A percentile compares a stretch with the other conserved stretches of the same genome.
These are phyloP conservation scores for Hansenula lynferdii DNA, from an alignment of 1,139 yeast genomes.

Conservation along the genomic window DNA sequence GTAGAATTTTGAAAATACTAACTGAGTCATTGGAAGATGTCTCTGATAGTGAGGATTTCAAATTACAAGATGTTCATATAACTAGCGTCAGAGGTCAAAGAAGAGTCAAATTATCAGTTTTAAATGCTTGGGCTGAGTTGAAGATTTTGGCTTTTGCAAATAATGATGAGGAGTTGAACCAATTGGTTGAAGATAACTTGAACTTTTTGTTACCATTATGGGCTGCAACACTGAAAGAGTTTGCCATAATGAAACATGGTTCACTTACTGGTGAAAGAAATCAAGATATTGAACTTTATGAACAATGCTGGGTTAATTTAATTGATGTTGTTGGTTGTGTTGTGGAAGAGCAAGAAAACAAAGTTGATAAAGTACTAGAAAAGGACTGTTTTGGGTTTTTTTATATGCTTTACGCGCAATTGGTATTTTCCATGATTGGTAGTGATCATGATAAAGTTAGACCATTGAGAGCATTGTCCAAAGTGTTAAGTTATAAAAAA, in stretches of 20 bases:
- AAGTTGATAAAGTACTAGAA: conserved; percentile 39
- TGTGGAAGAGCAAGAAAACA: conserved; percentile 44
- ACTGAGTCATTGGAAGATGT: conserved; percentile 61
- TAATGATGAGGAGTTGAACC: conserved; percentile 28
- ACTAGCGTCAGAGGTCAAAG: conserved; percentile 20
- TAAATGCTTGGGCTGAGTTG: conserved; percentile 88
- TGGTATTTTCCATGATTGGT: conserved; percentile 67
- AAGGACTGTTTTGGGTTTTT: conserved; percentile 68
- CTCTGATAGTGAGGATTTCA: conserved; percentile 20
- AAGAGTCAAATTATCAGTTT: conserved; percentile 51
- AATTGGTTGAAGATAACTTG: conserved; percentile 55
- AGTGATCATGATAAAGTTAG: conserved; percentile 30
- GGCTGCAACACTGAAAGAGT: conserved; percentile 73
- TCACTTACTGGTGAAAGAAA: conserved; percentile 22
- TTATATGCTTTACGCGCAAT: conserved; percentile 78
- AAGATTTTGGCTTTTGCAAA: conserved; percentile 43
- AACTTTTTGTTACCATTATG: conserved; percentile 67
- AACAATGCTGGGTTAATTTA: conserved; percentile 73
- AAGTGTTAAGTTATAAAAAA: conserved; percentile 52
- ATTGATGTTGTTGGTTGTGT: conserved; percentile 73
- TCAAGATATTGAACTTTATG: conserved; percentile 50
- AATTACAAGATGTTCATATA: conserved; percentile 35
- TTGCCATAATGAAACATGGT: conserved; percentile 60
- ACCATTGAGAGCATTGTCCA: conserved; percentile 49
- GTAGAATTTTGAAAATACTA: conserved; percentile 64